These are phyloP conservation scores for Suhomyces ambrosiae DNA, from an alignment of 1,139 yeast genomes.

Conservation along the genomic window DNA sequence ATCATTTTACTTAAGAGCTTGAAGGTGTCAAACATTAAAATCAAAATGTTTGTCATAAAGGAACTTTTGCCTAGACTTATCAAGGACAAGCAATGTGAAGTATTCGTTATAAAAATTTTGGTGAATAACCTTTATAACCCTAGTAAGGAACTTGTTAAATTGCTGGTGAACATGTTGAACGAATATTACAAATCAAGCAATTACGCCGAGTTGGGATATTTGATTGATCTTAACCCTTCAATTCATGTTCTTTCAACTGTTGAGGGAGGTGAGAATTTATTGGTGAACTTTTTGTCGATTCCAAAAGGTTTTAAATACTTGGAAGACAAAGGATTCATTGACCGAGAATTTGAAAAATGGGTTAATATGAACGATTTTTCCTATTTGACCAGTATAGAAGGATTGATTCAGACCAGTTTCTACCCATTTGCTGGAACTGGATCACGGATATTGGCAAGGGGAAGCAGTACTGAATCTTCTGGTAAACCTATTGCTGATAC, in stretches of 20 bases:
- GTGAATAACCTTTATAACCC: constrained; percentile 74
- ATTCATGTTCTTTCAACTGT: constrained; percentile 28
- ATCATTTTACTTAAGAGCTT: constrained; percentile 67
- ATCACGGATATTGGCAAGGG: neutral
- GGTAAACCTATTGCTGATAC: constrained; percentile 1
- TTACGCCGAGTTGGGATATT: constrained; percentile 21
- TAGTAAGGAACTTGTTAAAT: constrained; percentile 54
- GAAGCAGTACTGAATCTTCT: neutral
- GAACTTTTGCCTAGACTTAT: constrained; percentile 49
- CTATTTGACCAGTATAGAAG: constrained; percentile 29
- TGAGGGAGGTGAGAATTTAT: constrained; percentile 30
- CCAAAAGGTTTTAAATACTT: constrained; percentile 42
- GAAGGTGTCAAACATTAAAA: constrained; percentile 52
- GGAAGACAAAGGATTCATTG: constrained; percentile 36
- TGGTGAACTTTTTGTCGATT: constrained; percentile 32
- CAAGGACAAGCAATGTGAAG: constrained; percentile 35
- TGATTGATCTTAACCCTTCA: constrained; percentile 37
- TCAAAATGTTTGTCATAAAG: constrained; percentile 60
- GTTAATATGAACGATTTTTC: constrained; percentile 23
- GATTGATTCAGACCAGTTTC: constrained; percentile 23
- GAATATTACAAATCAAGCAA: constrained; percentile 17
- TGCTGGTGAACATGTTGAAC: constrained; percentile 14
- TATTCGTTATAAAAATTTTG: constrained; percentile 50
- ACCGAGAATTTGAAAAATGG: constrained; percentile 36
- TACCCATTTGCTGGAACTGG: constrained; percentile 26